Evolutionary conservation across 164 flowering plant genomes (phyloP), one percentile per base, ranked within the genome.

Genomic region (Nymphaea colorata): DNA sequence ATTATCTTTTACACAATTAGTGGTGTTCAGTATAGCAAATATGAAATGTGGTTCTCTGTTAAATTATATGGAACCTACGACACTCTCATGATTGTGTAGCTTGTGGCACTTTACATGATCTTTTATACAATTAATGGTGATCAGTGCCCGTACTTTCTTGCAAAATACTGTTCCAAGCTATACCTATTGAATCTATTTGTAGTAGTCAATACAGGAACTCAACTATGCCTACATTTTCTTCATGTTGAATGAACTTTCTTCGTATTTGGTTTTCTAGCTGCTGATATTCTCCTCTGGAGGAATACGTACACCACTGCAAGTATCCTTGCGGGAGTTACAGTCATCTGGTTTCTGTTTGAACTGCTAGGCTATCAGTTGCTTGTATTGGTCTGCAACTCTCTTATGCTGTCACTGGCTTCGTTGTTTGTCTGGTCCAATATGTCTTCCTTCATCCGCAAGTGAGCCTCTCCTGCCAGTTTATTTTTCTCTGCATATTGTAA

Each of bases 221-320:
- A 3, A 15, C 14, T 8, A 51, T 10, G 57, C 5, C 8, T 51
- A 51, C 14, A 15, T 51, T 10, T 7, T 15, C 55, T 47, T 47
- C 57, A 51, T 51, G 57, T 51, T 10, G 57, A 51, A 8, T 51
- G 57, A 51, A 4, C 57, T 5, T 15, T 15, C 3, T 51, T 10
- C 14, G 8, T 0, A 51, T 51, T 8, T 51, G 57, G 14, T 51
- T 64, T 69, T 69, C 69, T 85, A 93, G 98, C 91, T 80, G 96
- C 98, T 66, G 96, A 93, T 74, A 73, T 93, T 61, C 71, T 88
- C 36, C 71, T 93, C 64, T 90, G 98, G 98, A 88, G 90, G 77
- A 79, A 90, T 82, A 90, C 86, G 82, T 85, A 87, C 76, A 72
- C 85, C 1, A 84, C 98, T 0, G 90, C 79, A 6, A 74, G 82